Evolutionary conservation across 257 asterid genomes (phyloP).

Genomic region (Salvia hispanica): DNA sequence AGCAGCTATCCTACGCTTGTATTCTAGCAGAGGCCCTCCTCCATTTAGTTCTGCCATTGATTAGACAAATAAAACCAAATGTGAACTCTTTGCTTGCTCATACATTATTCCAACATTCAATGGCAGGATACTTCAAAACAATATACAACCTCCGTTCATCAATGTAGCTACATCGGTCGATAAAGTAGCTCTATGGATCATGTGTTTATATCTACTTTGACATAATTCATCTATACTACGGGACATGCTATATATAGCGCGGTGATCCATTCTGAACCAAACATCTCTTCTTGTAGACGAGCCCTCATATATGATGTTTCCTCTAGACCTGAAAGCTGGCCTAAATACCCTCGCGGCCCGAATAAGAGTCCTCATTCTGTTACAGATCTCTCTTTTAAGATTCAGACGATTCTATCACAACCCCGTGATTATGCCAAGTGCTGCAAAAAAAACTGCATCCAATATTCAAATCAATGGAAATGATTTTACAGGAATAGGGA

Average conservation of each 20-base stretch:
- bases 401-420: conserved; percentile 24
- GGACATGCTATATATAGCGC: conserved; percentile 37
- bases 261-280: conserved; percentile 34
- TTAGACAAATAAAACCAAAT: conserved; percentile 17
- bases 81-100: conserved; percentile 18
- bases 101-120: conserved; percentile 13
- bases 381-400: conserved; percentile 19
- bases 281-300: conserved; percentile 34
- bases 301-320: conserved; percentile 34
- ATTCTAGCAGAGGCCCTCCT: conserved; percentile 85
- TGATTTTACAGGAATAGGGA: conserved; percentile 3
- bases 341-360: conserved; percentile 52
- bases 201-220: conserved; percentile 39
- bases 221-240: conserved; percentile 37
- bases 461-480: conserved; percentile 3
- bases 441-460: conserved; percentile 32
- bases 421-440: conserved; percentile 25
- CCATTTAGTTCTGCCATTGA: conserved; percentile 47
- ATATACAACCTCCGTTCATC: conserved; percentile 56
- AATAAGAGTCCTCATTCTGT: conserved; percentile 54
- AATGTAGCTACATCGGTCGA: conserved; percentile 53
- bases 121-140: conserved; percentile 4
- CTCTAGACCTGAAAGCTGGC: conserved; percentile 40
- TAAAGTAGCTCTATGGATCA: conserved; percentile 46
- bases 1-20: conserved; percentile 73